Evolutionary conservation across 257 asterid genomes (phyloP).

Genomic region (Solanum phureja): DNA sequence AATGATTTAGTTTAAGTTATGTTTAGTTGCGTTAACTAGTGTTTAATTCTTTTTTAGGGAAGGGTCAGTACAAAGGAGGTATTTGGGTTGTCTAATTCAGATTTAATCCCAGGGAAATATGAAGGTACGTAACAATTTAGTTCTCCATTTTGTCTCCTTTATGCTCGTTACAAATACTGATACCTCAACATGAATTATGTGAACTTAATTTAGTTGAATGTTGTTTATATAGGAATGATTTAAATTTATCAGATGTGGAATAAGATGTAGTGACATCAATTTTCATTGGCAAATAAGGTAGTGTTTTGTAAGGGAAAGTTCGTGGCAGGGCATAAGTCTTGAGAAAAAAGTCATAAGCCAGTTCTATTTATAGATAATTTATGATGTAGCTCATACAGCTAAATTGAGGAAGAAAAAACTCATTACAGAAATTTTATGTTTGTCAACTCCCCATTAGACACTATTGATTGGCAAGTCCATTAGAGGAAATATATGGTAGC

Average conservation of each 20-base stretch:
- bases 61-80: slow-evolving; percentile 89
- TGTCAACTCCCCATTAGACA: too few relatives aligned
- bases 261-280: not conserved
- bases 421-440: too few relatives aligned
- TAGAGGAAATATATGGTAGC: too few relatives aligned
- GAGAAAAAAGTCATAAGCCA: not conserved
- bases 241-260: not conserved
- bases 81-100: slow-evolving; percentile 67
- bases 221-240: not conserved
- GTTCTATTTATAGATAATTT: not conserved
- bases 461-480: too few relatives aligned
- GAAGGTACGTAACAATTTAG: slow-evolving; percentile 47
- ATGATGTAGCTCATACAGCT: too few relatives aligned
- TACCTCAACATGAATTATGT: not conserved
- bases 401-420: too few relatives aligned
- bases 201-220: not conserved
- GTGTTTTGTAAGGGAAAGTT: not conserved
- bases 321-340: not conserved
- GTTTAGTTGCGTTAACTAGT: not conserved
- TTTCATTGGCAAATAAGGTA: not conserved
- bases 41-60: slow-evolving; percentile 41
- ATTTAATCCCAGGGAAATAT: slow-evolving; percentile 91
- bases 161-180: not conserved
- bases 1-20: not conserved
- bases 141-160: not conserved